Evolutionary conservation across 306 rosid species (phyloP).

Genomic region (Vigna radiata): DNA sequence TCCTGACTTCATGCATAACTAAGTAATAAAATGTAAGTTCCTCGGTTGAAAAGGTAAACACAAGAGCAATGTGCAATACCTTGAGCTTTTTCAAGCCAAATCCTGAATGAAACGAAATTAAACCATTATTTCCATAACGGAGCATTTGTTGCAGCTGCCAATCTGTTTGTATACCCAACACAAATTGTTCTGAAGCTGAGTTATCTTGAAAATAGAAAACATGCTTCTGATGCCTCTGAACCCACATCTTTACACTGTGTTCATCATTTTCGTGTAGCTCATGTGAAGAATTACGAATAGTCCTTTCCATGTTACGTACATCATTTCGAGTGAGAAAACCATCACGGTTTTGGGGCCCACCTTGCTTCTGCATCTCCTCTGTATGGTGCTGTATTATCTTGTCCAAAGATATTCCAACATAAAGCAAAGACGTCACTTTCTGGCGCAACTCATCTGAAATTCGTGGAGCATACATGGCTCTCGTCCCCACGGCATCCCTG

Average conservation of each 20-base stretch:
- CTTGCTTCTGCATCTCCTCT: conserved; percentile 71
- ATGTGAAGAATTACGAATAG: conserved; percentile 62
- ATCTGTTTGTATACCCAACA: conserved; percentile 81
- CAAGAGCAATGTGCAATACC: conserved; percentile 51
- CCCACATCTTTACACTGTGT: conserved; percentile 71
- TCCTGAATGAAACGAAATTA: conserved; percentile 65
- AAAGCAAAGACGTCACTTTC: conserved; percentile 78
- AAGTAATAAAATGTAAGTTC: conserved; percentile 7
- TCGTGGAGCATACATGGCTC: conserved; percentile 88
- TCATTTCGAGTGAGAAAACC: conserved; percentile 77
- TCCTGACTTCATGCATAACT: conserved; percentile 4
- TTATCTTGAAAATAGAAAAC: conserved; percentile 71
- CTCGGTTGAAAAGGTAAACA: conserved; percentile 31
- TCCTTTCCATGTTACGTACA: conserved; percentile 87
- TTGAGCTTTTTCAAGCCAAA: conserved; percentile 73
- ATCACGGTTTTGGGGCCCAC: conserved; percentile 81
- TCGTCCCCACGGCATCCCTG: conserved; percentile 77
- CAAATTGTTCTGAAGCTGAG: conserved; percentile 56
- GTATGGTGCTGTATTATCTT: conserved; percentile 69
- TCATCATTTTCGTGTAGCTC: conserved; percentile 64
- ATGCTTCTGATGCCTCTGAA: conserved; percentile 70
- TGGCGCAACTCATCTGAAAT: conserved; percentile 87
- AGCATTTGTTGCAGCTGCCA: conserved; percentile 90
- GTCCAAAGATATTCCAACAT: conserved; percentile 73
- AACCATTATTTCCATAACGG: conserved; percentile 64